Percentiles rank a stretch among this genome's conserved stretches.
Evolutionary conservation across 768 basidiomycete species (phyloP).

Genomic region (Rhodotorula toruloides): DNA sequence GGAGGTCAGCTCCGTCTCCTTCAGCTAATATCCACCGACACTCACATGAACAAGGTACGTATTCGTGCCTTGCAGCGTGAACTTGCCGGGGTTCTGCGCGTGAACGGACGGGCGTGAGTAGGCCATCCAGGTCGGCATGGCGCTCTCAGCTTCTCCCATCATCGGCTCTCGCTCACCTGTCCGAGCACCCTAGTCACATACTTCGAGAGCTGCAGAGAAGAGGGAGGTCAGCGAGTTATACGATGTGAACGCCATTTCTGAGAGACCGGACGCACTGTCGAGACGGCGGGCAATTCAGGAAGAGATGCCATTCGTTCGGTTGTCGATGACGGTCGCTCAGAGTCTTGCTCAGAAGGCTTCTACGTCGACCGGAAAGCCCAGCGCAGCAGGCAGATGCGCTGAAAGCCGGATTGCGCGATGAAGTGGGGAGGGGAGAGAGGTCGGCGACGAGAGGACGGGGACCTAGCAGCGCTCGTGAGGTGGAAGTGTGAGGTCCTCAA

Average conservation of each 20-base stretch:
- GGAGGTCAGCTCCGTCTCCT: constrained; percentile 44
- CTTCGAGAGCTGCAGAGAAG: constrained; percentile 11
- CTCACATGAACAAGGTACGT: constrained; percentile 66
- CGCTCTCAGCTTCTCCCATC: too few relatives aligned
- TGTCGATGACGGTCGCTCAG: too few relatives aligned
- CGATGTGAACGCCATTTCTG: too few relatives aligned
- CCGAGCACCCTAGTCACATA: constrained; percentile 35
- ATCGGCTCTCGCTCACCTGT: background rate
- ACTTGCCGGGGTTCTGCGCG: constrained; percentile 74
- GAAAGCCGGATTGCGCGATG: background rate
- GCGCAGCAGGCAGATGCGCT: too few relatives aligned
- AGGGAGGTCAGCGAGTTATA: background rate
- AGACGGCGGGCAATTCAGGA: background rate
- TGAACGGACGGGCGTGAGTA: background rate
- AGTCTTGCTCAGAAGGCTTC: too few relatives aligned
- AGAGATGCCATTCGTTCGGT: background rate
- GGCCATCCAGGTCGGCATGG: too few relatives aligned
- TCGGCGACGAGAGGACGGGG: background rate
- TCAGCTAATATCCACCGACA: constrained; percentile 38
- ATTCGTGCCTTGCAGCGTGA: constrained; percentile 86
- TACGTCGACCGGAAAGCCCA: too few relatives aligned
- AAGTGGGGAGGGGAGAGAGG: background rate
- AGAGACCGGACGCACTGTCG: background rate
- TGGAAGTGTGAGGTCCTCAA: too few relatives aligned
- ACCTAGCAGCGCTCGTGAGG: background rate